phyloP scores from a whole-genome alignment of 305 asterid genomes.

The Fraxinus sp. region DNA sequence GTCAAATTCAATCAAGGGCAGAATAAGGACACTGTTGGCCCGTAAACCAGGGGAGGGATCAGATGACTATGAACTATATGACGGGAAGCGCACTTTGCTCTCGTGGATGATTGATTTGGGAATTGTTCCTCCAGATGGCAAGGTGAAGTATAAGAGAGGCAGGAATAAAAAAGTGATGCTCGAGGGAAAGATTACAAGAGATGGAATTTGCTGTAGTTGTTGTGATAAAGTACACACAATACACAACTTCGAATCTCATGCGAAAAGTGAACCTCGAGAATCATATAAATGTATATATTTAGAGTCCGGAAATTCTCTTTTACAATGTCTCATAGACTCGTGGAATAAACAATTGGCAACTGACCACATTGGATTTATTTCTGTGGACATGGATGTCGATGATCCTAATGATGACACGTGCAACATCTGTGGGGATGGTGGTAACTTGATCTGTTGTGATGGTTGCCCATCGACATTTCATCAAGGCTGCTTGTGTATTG shows the following conservation, averaged over 20 bases:
- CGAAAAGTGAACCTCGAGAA: constrained; percentile 45
- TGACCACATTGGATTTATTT: constrained; percentile 47
- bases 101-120: constrained; percentile 91
- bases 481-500: constrained; percentile 69
- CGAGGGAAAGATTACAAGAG: constrained; percentile 63
- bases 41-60: constrained; percentile 61
- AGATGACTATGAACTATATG: constrained; percentile 45
- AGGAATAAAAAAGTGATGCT: constrained; percentile 35
- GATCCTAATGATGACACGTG: constrained; percentile 95
- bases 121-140: constrained; percentile 48
- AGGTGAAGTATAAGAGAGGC: constrained; percentile 55
- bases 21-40: constrained; percentile 53
- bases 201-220: constrained; percentile 79
- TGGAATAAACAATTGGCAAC: constrained; percentile 65
- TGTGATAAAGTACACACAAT: constrained; percentile 50
- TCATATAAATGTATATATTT: constrained; percentile 50
- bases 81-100: constrained; percentile 63
- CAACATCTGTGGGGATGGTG: constrained; percentile 93
- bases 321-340: constrained; percentile 64
- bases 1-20: constrained; percentile 31
- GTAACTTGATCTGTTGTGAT: constrained; percentile 89
- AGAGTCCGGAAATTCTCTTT: constrained; percentile 66
- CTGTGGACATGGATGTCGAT: constrained; percentile 68
- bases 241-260: constrained; percentile 67
- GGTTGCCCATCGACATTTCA: constrained; percentile 97